A percentile compares a stretch with the other conserved stretches of the same genome.
Evolutionary conservation across 1,284 basidiomycete species (phyloP).

Genomic region (Leccinum pachyderme): DNA sequence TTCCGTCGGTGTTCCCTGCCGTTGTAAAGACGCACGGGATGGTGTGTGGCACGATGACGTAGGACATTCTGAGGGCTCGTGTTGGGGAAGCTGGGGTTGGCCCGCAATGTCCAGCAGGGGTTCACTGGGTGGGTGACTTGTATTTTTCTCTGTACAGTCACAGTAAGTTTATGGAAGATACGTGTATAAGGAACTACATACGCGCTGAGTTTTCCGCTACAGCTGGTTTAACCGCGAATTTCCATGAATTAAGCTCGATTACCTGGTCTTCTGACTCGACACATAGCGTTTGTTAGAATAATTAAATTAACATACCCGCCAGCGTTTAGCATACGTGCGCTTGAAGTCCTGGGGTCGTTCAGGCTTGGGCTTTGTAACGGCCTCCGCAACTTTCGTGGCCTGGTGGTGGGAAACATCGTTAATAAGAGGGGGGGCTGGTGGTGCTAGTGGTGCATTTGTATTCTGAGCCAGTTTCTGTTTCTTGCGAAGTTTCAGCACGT

Average conservation of each 20-base stretch:
- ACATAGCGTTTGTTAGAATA: not conserved
- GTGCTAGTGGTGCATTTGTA: not conserved
- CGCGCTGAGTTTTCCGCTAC: slow-evolving; percentile 6
- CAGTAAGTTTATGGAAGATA: not conserved
- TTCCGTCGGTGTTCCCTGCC: slow-evolving; percentile 27
- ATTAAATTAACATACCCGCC: slow-evolving; percentile 20
- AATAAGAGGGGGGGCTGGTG: not conserved
- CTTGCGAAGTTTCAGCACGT: slow-evolving; percentile 44
- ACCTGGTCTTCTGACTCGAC: slow-evolving; percentile 12
- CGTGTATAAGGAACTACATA: slow-evolving; percentile 6
- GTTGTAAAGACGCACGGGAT: slow-evolving; percentile 5
- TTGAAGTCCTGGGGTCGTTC: slow-evolving; percentile 9
- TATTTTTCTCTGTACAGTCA: slow-evolving; percentile 7
- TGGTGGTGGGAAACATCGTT: slow-evolving; percentile 3
- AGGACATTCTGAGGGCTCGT: not conserved
- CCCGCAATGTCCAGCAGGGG: not conserved
- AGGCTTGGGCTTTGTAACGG: slow-evolving; percentile 5
- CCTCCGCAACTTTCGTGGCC: not conserved
- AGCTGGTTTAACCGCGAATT: slow-evolving; percentile 10
- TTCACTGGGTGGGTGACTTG: not conserved
- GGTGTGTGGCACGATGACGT: slow-evolving; percentile 6
- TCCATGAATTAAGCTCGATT: slow-evolving; percentile 15
- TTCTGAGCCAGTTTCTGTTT: slow-evolving; percentile 17
- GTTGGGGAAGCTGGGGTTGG: not conserved
- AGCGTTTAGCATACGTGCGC: slow-evolving; percentile 27